phyloP scores from a whole-genome alignment of 768 basidiomycete species.

The Amanita phalloides region DNA sequence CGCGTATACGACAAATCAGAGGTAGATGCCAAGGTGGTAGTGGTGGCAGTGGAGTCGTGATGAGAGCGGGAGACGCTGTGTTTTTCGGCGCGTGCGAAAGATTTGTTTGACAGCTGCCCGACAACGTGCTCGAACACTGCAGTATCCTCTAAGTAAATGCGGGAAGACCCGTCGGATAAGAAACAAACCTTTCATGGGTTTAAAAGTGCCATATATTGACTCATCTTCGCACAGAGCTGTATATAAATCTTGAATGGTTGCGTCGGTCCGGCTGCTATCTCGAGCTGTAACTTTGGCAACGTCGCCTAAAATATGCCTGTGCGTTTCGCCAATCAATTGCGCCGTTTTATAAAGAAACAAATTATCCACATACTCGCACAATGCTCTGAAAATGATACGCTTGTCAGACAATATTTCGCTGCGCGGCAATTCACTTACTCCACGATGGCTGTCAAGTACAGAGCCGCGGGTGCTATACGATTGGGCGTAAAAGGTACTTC shows the following conservation, averaged over 20 bases:
- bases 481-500: slow-evolving; percentile 39
- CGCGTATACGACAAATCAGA: slow-evolving; percentile 24
- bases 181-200: slow-evolving; percentile 68
- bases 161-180: not conserved
- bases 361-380: slow-evolving; percentile 64
- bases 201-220: slow-evolving; percentile 75
- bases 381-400: slow-evolving; percentile 38
- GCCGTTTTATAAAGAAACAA: slow-evolving; percentile 2
- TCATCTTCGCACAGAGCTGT: slow-evolving; percentile 87
- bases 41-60: slow-evolving; percentile 18
- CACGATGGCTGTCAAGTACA: slow-evolving; percentile 87
- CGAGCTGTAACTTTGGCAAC: slow-evolving; percentile 78
- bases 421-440: slow-evolving; percentile 51
- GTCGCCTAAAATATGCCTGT: slow-evolving; percentile 75
- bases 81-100: slow-evolving; percentile 47
- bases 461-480: slow-evolving; percentile 68
- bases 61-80: slow-evolving; percentile 31
- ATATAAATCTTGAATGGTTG: slow-evolving; percentile 75
- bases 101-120: slow-evolving; percentile 61
- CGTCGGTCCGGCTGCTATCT: slow-evolving; percentile 70
- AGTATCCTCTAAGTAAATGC: slow-evolving; percentile 17
- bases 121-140: slow-evolving; percentile 53
- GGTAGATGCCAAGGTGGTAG: not conserved
- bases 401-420: slow-evolving; percentile 13
- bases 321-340: not conserved